These are phyloP conservation scores for Rubroboletus pulcherrimus DNA, from an alignment of 768 basidiomycete species.

Conservation along the genomic window DNA sequence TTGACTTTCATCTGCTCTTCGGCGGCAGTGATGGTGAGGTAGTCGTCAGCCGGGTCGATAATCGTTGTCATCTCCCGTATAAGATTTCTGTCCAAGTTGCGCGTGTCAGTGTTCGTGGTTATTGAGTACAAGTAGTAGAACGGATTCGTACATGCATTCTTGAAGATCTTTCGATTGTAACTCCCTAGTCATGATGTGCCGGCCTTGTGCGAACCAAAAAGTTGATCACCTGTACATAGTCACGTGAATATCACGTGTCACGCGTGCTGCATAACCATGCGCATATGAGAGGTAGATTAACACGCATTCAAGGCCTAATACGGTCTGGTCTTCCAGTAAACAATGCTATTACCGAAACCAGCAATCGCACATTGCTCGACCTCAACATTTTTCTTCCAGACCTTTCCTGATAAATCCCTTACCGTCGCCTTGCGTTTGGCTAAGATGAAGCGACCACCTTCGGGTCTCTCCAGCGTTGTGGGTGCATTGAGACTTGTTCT, in stretches of 20 bases:
- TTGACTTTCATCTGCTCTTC: constrained; percentile 65
- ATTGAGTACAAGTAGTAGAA: not conserved
- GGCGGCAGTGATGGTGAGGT: constrained; percentile 66
- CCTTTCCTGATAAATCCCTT: constrained; percentile 53
- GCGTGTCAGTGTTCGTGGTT: not conserved
- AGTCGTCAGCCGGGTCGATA: constrained; percentile 78
- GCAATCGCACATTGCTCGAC: constrained; percentile 64
- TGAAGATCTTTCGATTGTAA: constrained; percentile 33
- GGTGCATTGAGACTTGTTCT: constrained; percentile 57
- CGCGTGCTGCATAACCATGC: too few species aligned
- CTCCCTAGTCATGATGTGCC: constrained; percentile 24
- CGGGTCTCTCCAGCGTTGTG: constrained; percentile 43
- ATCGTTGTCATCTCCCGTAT: constrained; percentile 68
- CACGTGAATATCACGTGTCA: constrained; percentile 21
- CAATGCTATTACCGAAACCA: constrained; percentile 59
- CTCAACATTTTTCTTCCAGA: constrained; percentile 55
- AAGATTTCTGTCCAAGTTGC: constrained; percentile 46
- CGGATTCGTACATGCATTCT: constrained; percentile 31
- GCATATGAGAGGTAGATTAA: too few species aligned
- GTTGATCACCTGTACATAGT: not conserved
- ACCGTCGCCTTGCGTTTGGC: constrained; percentile 48
- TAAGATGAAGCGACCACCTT: constrained; percentile 61
- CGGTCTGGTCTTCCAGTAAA: constrained; percentile 63
- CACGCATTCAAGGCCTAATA: not conserved
- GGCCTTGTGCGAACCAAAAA: not conserved